Percentiles rank a stretch among this genome's conserved stretches.
Conservation (phyloP, 2,329 filamentous ascomycete genomes). For the Ophiobolus disseminans region DNA sequence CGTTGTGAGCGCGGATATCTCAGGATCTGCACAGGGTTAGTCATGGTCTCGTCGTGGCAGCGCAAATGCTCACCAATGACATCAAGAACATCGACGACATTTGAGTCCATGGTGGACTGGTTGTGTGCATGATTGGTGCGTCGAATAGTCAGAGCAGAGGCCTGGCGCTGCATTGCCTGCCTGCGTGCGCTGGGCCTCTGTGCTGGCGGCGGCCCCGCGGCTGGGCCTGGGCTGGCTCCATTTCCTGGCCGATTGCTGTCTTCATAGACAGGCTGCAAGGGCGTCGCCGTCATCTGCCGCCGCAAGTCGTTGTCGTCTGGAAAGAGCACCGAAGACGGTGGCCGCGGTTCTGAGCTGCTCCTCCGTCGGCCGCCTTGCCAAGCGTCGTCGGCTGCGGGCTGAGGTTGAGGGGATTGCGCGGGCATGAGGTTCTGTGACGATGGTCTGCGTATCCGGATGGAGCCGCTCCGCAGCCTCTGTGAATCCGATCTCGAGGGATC, state of each 20-base stretch:
- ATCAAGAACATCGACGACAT: constrained; percentile 72
- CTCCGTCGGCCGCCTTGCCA: constrained; percentile 34
- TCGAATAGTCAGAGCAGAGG: constrained; percentile 38
- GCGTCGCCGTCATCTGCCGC: constrained; percentile 34
- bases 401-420: constrained; percentile 5
- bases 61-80: constrained; percentile 64
- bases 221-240: constrained; percentile 5
- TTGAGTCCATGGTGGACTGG: constrained; percentile 56
- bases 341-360: constrained; percentile 44
- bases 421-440: constrained; percentile 9
- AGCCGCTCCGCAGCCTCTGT: constrained; percentile 28
- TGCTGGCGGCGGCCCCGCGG: constrained; percentile 21
- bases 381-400: constrained; percentile 14
- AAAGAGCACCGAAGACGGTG: constrained; percentile 29
- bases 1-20: constrained; percentile 81
- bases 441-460: constrained; percentile 39
- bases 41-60: constrained; percentile 17
- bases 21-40: constrained; percentile 68
- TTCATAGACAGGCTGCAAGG: constrained; percentile 44
- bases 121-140: constrained; percentile 20
- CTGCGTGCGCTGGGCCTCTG: constrained; percentile 20
- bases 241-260: constrained; percentile 19
- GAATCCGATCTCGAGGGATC: constrained; percentile 11
- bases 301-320: constrained; percentile 35
- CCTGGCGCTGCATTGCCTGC: constrained; percentile 27